A percentile compares a stretch with the other conserved stretches of the same genome.
Evolutionary conservation across 2,329 filamentous ascomycete species (phyloP).

Genomic region (Beauveria sp.): DNA sequence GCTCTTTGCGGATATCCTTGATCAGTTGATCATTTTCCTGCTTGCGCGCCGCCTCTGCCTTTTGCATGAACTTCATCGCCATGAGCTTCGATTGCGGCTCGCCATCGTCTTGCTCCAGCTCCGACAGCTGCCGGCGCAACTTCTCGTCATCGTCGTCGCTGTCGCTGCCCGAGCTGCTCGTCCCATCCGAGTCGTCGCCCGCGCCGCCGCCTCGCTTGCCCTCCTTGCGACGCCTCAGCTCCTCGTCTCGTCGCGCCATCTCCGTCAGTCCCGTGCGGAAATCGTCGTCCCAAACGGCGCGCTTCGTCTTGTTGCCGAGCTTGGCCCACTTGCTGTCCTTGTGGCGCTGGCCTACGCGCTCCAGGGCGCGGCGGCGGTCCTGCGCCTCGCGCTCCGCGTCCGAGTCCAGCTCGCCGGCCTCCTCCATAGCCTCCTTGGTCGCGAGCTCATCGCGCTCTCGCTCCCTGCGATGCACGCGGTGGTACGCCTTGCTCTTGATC

Average conservation of each 20-base stretch:
- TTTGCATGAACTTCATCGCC: conserved; percentile 90
- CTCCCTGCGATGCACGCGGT: conserved; percentile 81
- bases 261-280: conserved; percentile 71
- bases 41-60: conserved; percentile 70
- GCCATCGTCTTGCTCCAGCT: conserved; percentile 39
- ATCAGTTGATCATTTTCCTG: conserved; percentile 74
- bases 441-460: conserved; percentile 46
- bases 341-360: conserved; percentile 78
- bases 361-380: conserved; percentile 71
- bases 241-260: conserved; percentile 75
- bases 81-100: conserved; percentile 60
- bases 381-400: conserved; percentile 55
- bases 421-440: conserved; percentile 42
- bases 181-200: conserved; percentile 45
- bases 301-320: conserved; percentile 67
- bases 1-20: conserved; percentile 59
- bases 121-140: conserved; percentile 38
- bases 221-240: conserved; percentile 70
- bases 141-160: conserved; percentile 53
- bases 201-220: conserved; percentile 48
- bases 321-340: conserved; percentile 91
- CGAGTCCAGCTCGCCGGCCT: conserved; percentile 54
- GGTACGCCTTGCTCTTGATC: conserved; percentile 96
- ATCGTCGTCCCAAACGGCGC: conserved; percentile 82
- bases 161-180: conserved; percentile 18